Evolutionary conservation across 192 early-diverging fungal species (phyloP), one percentile per base, ranked within the genome.

Genomic region (Coemansia sp.): DNA sequence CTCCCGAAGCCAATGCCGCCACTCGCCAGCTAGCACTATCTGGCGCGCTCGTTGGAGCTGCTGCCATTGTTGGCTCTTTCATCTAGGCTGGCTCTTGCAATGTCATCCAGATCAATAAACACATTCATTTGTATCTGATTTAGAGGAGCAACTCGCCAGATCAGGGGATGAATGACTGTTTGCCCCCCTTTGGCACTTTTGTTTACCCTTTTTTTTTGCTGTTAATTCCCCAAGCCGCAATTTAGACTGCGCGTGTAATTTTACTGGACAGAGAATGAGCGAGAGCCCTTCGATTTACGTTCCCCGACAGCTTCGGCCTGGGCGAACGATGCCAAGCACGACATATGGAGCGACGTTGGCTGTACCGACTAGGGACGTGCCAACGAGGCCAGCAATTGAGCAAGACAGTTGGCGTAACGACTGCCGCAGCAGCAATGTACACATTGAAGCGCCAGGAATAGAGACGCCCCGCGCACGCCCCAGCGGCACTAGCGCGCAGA

Each of bases 251-350:
- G 46, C 10, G 29, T 49, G 24, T 58, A 14, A 62, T 32, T 62
- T 54, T 41, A 46, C 14, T 47, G 27, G 12, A 29, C 19, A 11
- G 22, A 19, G 15, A 59, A 77, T 76, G 74, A 74, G 68, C 53
- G 70, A 83, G 19, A 67, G 70, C 42, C 75, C 67, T 9, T 73
- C 80, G 29, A 54, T 83, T 39, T 76, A 83, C 31, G 17, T 83
- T 25, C 74, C 80, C 19, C 74, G 74, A 10, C 68, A 69, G 65
- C 65, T 61, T n/a, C 68, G 74, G 17, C 80, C 80, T 4, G 49
- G 62, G 24, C 54, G 51, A 12, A 62, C 45, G 47, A 41, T 22
- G 62, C 10, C 61, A 25, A 15, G 17, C 42, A 14, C 27, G 11
- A 6, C 9, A 4, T 15, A 15, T 31, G 47, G 42, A 37, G 14